These are phyloP conservation scores for Candolleomyces eurysporus DNA, from an alignment of 768 basidiomycete genomes.

Conservation along the genomic window DNA sequence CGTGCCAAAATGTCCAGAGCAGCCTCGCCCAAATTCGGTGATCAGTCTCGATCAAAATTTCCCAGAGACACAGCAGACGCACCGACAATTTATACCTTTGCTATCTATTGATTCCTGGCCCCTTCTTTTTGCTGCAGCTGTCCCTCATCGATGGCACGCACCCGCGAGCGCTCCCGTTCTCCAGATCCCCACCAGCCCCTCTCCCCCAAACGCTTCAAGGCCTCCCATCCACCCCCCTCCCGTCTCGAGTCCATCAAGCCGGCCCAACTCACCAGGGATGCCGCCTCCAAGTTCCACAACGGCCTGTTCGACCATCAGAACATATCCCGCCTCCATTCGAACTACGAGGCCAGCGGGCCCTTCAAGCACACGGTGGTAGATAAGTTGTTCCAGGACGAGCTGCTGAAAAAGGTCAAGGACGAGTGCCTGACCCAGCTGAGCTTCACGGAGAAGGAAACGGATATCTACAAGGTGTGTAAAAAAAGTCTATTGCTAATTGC, in stretches of 20 bases:
- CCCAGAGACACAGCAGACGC: neutral
- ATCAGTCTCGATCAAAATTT: constrained; percentile 11
- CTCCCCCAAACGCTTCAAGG: constrained; percentile 27
- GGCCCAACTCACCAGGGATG: constrained; percentile 15
- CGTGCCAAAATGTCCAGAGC: constrained; percentile 5
- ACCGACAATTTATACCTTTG: neutral
- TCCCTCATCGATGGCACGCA: constrained; percentile 37
- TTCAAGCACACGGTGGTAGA: constrained; percentile 84
- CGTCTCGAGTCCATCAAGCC: constrained; percentile 11
- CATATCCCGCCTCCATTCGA: constrained; percentile 50
- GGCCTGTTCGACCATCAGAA: constrained; percentile 57
- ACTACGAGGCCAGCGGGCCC: constrained; percentile 61
- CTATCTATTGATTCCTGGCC: neutral
- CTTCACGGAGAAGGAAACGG: constrained; percentile 94
- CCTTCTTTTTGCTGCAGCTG: neutral
- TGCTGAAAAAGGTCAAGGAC: constrained; percentile 78
- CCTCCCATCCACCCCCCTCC: constrained; percentile 18
- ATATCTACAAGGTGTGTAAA: constrained; percentile 85
- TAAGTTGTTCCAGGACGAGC: constrained; percentile 78
- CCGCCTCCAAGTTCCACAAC: constrained; percentile 41
- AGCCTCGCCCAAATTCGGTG: constrained; percentile 10
- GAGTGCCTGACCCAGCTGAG: constrained; percentile 77
- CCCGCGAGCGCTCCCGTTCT: constrained; percentile 46
- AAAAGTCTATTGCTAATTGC: neutral
- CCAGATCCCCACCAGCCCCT: constrained; percentile 24